phyloP scores from a whole-genome alignment of 805 yeast genomes.

The Wickerhamiella galacta region DNA sequence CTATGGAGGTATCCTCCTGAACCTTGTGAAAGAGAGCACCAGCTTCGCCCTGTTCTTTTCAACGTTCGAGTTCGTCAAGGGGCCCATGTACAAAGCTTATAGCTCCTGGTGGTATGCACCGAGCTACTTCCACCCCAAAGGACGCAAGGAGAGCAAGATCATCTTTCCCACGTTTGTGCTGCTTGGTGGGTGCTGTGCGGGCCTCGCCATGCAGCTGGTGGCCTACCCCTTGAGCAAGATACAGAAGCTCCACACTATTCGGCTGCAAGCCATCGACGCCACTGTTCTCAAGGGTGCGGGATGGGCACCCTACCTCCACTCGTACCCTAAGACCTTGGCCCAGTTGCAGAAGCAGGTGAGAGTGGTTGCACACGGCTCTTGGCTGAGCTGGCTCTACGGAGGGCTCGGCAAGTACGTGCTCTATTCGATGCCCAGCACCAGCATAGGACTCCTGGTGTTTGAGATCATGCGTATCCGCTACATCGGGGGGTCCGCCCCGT shows the following conservation, averaged over 20 bases:
- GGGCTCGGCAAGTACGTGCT: conserved; percentile 62
- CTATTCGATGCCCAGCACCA: conserved; percentile 73
- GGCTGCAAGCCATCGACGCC: conserved; percentile 60
- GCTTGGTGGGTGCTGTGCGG: conserved; percentile 78
- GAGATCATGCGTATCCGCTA: conserved; percentile 47
- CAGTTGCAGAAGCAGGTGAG: conserved; percentile 37
- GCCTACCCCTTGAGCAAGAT: conserved; percentile 72
- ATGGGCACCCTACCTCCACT: conserved; percentile 42
- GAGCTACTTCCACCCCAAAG: conserved; percentile 14
- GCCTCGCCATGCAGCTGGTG: conserved; percentile 53
- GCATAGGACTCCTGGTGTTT: conserved; percentile 68
- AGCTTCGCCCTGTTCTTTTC: conserved; percentile 78
- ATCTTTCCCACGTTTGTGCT: conserved; percentile 53
- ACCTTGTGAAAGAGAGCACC: conserved; percentile 56
- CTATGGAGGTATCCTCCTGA: conserved; percentile 75
- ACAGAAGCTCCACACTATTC: conserved; percentile 61
- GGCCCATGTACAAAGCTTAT: conserved; percentile 23
- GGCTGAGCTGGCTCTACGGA: conserved; percentile 55
- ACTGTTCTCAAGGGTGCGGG: conserved; percentile 19
- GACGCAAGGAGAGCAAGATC: conserved; percentile 25
- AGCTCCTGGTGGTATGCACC: conserved; percentile 18
- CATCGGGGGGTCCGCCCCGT: too few species aligned
- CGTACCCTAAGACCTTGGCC: conserved; percentile 59
- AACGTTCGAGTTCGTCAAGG: conserved; percentile 64
- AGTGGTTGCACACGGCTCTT: conserved; percentile 35